Percentiles rank a stretch among this genome's conserved stretches.
Evolutionary conservation across 177 flowering plant genomes (phyloP).

Genomic region (Vitis hybrid): DNA sequence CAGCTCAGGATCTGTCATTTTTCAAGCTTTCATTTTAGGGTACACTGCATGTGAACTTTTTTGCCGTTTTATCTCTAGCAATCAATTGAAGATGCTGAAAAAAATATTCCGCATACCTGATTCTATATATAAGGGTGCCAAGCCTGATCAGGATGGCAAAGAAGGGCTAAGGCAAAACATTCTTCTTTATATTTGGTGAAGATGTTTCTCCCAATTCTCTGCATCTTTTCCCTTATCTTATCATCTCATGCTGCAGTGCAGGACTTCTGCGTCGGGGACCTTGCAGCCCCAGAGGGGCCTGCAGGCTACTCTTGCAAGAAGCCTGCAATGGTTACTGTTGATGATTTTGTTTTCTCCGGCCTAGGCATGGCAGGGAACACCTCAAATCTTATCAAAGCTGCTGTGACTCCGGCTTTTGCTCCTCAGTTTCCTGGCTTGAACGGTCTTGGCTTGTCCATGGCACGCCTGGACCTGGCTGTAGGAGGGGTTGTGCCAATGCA

Average conservation of each 20-base stretch:
- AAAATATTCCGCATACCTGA: not conserved
- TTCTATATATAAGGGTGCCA: constrained; percentile 5
- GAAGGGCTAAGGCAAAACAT: too few relatives aligned
- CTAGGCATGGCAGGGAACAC: constrained; percentile 44
- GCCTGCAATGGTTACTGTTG: constrained; percentile 29
- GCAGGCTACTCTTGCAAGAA: constrained; percentile 49
- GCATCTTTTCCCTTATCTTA: constrained; percentile 27
- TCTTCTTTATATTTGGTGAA: not conserved
- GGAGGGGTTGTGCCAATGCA: constrained; percentile 63
- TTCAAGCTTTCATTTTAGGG: not conserved
- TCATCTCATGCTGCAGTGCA: constrained; percentile 21
- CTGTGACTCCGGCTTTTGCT: constrained; percentile 48
- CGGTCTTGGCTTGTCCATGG: constrained; percentile 46
- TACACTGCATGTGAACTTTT: constrained; percentile 11
- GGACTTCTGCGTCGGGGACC: constrained; percentile 55
- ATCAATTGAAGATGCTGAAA: not conserved
- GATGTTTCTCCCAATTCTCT: constrained; percentile 21
- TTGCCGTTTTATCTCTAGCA: constrained; percentile 9
- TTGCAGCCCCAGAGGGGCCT: constrained; percentile 25
- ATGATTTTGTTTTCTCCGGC: constrained; percentile 47
- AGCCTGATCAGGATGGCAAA: not conserved
- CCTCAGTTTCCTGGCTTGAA: constrained; percentile 48
- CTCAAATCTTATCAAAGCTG: constrained; percentile 44
- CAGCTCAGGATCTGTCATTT: constrained; percentile 25
- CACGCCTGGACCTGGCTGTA: constrained; percentile 41